Percentiles rank a stretch among this genome's conserved stretches.
phyloP scores from a whole-genome alignment of 768 basidiomycete genomes.

The Suillus bovinus region DNA sequence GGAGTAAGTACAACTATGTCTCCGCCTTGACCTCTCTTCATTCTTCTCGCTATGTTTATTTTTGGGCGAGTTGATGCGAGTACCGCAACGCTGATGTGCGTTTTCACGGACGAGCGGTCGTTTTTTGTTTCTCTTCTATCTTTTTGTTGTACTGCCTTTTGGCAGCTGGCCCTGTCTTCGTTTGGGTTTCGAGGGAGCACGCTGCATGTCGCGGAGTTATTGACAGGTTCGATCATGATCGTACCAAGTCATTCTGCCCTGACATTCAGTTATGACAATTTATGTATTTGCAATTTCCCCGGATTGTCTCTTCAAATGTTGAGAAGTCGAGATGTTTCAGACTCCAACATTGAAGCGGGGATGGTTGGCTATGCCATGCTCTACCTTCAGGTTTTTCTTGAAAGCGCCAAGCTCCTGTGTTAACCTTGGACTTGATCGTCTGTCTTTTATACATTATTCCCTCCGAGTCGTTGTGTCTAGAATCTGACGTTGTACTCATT shows the following conservation, averaged over 20 bases:
- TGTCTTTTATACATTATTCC: not conserved
- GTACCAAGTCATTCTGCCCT: not conserved
- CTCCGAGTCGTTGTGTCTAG: not conserved
- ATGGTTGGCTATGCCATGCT: not conserved
- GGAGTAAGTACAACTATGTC: not conserved
- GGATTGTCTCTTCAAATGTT: not conserved
- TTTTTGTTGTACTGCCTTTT: not conserved
- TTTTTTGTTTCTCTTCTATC: not conserved
- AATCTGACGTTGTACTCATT: not conserved
- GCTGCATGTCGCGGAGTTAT: not conserved
- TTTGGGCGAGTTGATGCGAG: not conserved
- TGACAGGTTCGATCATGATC: not conserved
- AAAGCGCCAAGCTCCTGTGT: not conserved
- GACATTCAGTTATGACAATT: not conserved
- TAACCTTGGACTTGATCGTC: not conserved
- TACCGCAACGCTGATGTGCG: not conserved
- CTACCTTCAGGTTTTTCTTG: not conserved
- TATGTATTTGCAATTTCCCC: not conserved
- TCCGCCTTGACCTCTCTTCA: not conserved
- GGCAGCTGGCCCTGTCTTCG: not conserved
- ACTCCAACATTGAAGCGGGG: not conserved
- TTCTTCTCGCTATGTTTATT: not conserved
- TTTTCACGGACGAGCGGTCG: not conserved
- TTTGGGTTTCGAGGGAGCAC: not conserved
- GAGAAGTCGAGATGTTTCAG: not conserved